Evolutionary conservation across 441 rosid genomes (phyloP).

Genomic region (Eruca vesicaria): DNA sequence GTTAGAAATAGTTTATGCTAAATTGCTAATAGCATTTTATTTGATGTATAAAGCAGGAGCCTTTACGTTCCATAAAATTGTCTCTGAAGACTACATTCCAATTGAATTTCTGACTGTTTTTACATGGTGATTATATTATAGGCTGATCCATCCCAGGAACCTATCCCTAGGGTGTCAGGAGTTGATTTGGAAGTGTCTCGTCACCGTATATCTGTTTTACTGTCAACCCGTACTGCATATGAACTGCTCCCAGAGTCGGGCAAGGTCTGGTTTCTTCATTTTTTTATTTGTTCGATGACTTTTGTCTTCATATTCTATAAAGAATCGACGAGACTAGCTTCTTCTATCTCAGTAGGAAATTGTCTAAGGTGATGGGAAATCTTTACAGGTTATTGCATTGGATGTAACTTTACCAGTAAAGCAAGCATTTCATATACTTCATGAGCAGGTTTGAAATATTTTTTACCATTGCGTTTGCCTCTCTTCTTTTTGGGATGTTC

Average conservation of each 20-base stretch:
- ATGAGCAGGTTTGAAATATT: constrained; percentile 73
- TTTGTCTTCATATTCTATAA: constrained; percentile 10
- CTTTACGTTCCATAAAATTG: background rate
- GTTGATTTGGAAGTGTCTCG: constrained; percentile 60
- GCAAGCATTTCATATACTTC: constrained; percentile 80
- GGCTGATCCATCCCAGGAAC: constrained; percentile 43
- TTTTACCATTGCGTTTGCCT: constrained; percentile 20
- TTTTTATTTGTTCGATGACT: constrained; percentile 20
- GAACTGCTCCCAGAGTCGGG: constrained; percentile 88
- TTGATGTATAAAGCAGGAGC: background rate
- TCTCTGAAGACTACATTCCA: background rate
- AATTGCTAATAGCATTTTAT: background rate
- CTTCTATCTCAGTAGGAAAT: constrained; percentile 7
- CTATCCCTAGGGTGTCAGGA: constrained; percentile 50
- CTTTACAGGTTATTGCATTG: constrained; percentile 63
- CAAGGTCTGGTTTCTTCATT: constrained; percentile 60
- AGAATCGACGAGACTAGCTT: background rate
- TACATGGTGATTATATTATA: constrained; percentile 31
- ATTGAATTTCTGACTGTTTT: constrained; percentile 27
- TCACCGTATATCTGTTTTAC: constrained; percentile 57
- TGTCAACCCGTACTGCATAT: constrained; percentile 63
- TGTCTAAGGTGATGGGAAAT: background rate
- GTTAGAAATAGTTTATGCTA: background rate
- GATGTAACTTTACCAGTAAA: constrained; percentile 76
- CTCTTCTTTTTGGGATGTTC: constrained; percentile 13